These are phyloP conservation scores for Russula dissimulans DNA, from an alignment of 768 basidiomycete genomes.

Conservation along the genomic window DNA sequence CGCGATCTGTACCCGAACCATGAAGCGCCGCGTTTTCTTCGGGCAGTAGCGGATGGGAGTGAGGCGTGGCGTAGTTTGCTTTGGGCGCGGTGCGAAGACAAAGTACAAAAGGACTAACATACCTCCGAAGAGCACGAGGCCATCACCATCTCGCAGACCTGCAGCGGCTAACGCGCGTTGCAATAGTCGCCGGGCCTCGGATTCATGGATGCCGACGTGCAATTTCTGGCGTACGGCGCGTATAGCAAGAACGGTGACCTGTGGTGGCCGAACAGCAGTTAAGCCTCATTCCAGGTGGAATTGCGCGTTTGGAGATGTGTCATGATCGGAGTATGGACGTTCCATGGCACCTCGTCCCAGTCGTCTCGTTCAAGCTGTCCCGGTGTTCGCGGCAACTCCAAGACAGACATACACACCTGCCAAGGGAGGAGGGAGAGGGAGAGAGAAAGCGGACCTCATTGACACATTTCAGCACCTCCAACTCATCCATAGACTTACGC, in stretches of 20 bases:
- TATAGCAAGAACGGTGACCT: conserved; percentile 76
- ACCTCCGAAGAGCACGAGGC: conserved; percentile 76
- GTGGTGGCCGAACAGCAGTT: background rate
- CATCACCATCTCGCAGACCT: conserved; percentile 50
- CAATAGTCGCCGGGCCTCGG: conserved; percentile 53
- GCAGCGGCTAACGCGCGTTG: conserved; percentile 42
- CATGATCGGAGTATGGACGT: too few relatives aligned
- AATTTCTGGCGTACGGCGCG: conserved; percentile 51
- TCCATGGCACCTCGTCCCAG: background rate
- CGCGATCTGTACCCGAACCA: conserved; percentile 64
- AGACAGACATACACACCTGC: background rate
- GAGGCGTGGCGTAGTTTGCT: too few relatives aligned
- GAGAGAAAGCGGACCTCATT: conserved; percentile 51
- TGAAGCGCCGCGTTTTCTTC: conserved; percentile 82
- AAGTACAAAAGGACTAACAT: conserved; percentile 32
- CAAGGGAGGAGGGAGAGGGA: background rate
- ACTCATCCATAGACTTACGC: conserved; percentile 62
- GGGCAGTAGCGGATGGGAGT: background rate
- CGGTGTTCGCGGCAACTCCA: too few relatives aligned
- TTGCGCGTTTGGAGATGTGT: background rate
- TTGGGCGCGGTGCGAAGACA: too few relatives aligned
- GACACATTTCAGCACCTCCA: conserved; percentile 63
- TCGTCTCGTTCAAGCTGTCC: background rate
- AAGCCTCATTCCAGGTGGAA: background rate
- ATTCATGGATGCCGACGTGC: conserved; percentile 68